A percentile compares a stretch with the other conserved stretches of the same genome.
These are phyloP conservation scores for Patellifolia procumbens DNA, from an alignment of 179 eudicot species.

Conservation along the genomic window DNA sequence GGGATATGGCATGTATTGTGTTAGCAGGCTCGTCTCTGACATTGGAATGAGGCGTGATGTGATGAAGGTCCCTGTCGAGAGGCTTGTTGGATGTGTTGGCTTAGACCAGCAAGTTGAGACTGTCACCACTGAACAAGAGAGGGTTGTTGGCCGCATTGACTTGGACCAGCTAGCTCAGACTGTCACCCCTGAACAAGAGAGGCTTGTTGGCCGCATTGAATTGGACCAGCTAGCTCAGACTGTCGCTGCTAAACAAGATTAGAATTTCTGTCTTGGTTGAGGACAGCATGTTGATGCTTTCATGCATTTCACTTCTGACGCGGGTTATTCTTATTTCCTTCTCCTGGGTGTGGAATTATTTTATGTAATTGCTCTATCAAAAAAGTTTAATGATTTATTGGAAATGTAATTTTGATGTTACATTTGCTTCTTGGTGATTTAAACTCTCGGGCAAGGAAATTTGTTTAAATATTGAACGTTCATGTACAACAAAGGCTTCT, in stretches of 20 bases:
- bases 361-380: background rate
- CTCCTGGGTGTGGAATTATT: background rate
- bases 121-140: conserved; percentile 8
- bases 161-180: conserved; percentile 24
- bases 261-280: background rate
- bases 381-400: background rate
- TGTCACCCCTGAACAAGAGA: conserved; percentile 15
- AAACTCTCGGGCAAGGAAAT: background rate
- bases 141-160: conserved; percentile 33
- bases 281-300: background rate
- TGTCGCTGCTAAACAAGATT: conserved; percentile 17
- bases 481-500: background rate
- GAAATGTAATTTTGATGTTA: conserved; percentile 2
- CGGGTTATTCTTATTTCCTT: background rate
- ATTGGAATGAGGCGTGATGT: conserved; percentile 76
- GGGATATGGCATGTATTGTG: conserved; percentile 62
- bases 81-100: conserved; percentile 40
- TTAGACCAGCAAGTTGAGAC: conserved; percentile 22
- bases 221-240: background rate
- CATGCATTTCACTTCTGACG: background rate
- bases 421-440: background rate
- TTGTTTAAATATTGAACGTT: background rate
- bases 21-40: conserved; percentile 63
- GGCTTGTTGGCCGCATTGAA: background rate
- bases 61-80: conserved; percentile 61